These are phyloP conservation scores for Plenodomus lindquistii DNA, from an alignment of 2,329 filamentous ascomycete species.

Conservation along the genomic window DNA sequence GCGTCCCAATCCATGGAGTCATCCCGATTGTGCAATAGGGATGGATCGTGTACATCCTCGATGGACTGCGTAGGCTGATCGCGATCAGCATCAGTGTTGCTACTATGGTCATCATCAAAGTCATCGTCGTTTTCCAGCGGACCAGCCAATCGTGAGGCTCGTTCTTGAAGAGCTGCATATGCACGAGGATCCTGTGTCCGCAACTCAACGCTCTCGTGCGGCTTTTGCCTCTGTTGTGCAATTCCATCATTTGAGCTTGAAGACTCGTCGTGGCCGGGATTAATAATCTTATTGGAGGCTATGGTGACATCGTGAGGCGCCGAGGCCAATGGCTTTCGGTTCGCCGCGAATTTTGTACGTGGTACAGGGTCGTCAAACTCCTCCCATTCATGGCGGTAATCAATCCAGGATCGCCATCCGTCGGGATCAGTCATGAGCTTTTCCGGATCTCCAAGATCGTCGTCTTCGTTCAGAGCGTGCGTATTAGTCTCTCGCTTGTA, in stretches of 20 bases:
- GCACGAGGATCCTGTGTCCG: slow-evolving; percentile 19
- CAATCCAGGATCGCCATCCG: slow-evolving; percentile 54
- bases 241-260: neutral
- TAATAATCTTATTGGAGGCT: neutral
- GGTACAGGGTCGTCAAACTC: slow-evolving; percentile 22
- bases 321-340: neutral
- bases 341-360: neutral
- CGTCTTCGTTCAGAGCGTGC: slow-evolving; percentile 24
- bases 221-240: slow-evolving; percentile 1
- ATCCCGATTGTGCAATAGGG: neutral
- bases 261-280: neutral
- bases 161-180: slow-evolving; percentile 29
- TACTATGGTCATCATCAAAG: slow-evolving; percentile 1
- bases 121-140: neutral
- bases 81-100: neutral
- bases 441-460: slow-evolving; percentile 13
- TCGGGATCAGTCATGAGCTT: slow-evolving; percentile 41
- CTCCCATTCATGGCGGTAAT: slow-evolving; percentile 58
- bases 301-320: neutral
- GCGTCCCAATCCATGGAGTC: slow-evolving; percentile 14
- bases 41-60: neutral
- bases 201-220: slow-evolving; percentile 17
- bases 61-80: slow-evolving; percentile 4
- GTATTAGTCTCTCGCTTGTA: slow-evolving; percentile 20
- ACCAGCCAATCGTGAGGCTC: neutral